A percentile compares a stretch with the other conserved stretches of the same genome.
Conservation (phyloP, 1,284 basidiomycete genomes). For the Ganoderma boninense region DNA sequence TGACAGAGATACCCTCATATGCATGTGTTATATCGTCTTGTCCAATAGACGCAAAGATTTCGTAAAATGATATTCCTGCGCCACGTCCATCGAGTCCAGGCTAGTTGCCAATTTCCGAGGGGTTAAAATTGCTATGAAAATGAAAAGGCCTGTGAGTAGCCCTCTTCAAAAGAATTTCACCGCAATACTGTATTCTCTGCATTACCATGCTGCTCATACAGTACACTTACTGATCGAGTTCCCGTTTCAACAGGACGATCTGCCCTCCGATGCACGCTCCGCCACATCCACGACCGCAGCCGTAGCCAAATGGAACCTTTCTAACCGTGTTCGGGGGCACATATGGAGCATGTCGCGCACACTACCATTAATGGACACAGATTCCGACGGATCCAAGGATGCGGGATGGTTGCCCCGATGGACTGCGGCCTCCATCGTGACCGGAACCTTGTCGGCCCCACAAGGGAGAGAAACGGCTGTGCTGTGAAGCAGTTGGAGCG, state of each 20-base stretch:
- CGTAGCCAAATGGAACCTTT: background rate
- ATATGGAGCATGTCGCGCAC: background rate
- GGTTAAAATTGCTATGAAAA: too few species aligned
- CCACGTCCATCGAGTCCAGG: too few species aligned
- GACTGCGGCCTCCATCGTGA: background rate
- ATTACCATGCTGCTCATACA: too few species aligned
- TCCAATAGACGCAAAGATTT: too few species aligned
- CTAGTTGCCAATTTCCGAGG: too few species aligned
- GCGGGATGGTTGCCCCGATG: background rate
- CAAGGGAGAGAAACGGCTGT: background rate
- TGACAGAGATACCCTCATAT: background rate
- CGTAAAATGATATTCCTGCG: too few species aligned
- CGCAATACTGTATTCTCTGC: too few species aligned
- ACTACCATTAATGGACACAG: background rate
- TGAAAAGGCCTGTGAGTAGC: too few species aligned
- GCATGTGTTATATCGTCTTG: too few species aligned
- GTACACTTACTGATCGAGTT: too few species aligned
- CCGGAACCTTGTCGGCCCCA: background rate
- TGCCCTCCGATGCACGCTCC: background rate
- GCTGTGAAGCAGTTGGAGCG: background rate
- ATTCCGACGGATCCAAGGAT: background rate
- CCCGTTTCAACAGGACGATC: too few species aligned
- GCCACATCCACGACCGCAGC: background rate
- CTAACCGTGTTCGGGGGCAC: background rate
- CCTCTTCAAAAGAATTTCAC: too few species aligned